Evolutionary conservation across 305 asterid species (phyloP).

Genomic region (Fraxinus greggii): DNA sequence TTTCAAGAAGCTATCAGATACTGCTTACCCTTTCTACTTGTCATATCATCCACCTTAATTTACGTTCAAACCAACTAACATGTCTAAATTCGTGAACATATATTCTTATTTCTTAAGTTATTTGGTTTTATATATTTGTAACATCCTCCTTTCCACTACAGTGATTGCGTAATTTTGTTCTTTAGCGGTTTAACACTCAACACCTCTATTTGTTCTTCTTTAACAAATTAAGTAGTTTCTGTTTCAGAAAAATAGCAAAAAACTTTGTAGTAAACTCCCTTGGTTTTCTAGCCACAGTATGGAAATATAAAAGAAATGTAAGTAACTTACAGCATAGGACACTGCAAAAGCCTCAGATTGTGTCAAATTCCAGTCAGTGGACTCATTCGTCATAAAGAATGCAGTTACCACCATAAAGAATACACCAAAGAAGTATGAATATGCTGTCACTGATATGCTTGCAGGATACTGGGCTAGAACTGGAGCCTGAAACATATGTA

Average conservation of each 20-base stretch:
- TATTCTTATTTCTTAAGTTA: not conserved
- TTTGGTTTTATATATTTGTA: not conserved
- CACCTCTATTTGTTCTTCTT: not conserved
- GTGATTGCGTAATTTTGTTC: not conserved
- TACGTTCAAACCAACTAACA: not conserved
- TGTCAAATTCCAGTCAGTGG: conserved; percentile 77
- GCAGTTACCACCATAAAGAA: conserved; percentile 70
- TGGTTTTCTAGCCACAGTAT: not conserved
- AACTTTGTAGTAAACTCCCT: conserved; percentile 2
- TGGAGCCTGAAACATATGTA: conserved; percentile 66
- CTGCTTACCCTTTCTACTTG: not conserved
- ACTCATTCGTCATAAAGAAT: conserved; percentile 47
- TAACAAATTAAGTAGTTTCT: not conserved
- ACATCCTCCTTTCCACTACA: not conserved
- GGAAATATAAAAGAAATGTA: not conserved
- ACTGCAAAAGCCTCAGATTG: conserved; percentile 76
- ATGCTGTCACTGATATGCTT: conserved; percentile 86
- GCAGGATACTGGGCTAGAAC: conserved; percentile 86
- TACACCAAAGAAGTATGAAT: conserved; percentile 75
- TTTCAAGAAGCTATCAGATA: not conserved
- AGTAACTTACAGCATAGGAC: conserved; percentile 75
- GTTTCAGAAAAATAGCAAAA: not conserved
- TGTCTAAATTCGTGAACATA: not conserved
- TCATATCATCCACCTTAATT: not conserved
- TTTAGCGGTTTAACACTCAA: not conserved